Evolutionary conservation across 2,329 filamentous ascomycete species (phyloP).

Genomic region (Sporothrix pseudoabietina): DNA sequence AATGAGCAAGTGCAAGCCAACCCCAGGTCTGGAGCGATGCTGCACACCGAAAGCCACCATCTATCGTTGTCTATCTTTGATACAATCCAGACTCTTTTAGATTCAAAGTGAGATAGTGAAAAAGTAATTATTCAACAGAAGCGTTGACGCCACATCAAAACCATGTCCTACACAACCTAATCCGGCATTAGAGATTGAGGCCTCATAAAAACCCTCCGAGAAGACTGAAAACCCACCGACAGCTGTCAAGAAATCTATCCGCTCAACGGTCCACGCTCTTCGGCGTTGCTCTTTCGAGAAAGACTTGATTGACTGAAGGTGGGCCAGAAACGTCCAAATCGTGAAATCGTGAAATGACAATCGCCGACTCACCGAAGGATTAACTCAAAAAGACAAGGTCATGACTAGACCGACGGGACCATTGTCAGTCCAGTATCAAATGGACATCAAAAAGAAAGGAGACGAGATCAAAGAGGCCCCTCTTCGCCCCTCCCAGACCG

Average conservation of each 20-base stretch:
- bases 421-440: not conserved
- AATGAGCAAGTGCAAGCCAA: not conserved
- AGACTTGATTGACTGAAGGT: not conserved
- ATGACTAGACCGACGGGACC: not conserved
- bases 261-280: not conserved
- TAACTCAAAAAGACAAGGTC: not conserved
- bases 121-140: not conserved
- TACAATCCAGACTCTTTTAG: not conserved
- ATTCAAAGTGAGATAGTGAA: not conserved
- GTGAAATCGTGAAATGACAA: not conserved
- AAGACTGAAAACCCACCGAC: not conserved
- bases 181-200: not conserved
- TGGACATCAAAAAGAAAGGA: not conserved
- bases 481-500: not conserved
- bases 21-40: not conserved
- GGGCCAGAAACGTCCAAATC: no score
- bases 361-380: not conserved
- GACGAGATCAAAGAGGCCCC: not conserved
- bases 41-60: not conserved
- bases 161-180: not conserved
- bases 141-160: not conserved
- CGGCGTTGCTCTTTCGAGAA: conserved; percentile 7
- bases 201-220: not conserved
- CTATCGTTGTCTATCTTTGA: not conserved
- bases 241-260: not conserved